Evolutionary conservation across 176 grass and related monocot species (phyloP).

Genomic region (Saccharum spontaneum): DNA sequence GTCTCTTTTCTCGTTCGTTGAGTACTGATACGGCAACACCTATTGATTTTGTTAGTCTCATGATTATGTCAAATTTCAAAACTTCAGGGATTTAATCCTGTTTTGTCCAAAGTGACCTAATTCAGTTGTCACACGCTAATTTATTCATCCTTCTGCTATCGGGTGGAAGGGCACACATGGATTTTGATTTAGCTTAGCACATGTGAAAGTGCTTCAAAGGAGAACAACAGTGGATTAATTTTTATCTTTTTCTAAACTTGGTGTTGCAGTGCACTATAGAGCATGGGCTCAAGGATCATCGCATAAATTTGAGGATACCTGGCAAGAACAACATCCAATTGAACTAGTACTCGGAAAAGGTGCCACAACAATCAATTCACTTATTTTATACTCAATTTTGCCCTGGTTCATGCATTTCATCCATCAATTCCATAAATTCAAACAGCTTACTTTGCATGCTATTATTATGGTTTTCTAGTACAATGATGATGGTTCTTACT

Average conservation of each 20-base stretch:
- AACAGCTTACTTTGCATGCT: slow-evolving; percentile 2
- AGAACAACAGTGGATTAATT: slow-evolving; percentile 8
- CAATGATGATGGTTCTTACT: background rate
- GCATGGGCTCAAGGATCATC: slow-evolving; percentile 73
- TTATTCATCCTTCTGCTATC: background rate
- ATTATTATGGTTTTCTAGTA: slow-evolving; percentile 27
- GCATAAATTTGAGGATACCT: slow-evolving; percentile 96
- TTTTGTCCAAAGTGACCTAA: background rate
- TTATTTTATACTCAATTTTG: slow-evolving; percentile 31
- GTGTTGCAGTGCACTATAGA: slow-evolving; percentile 79
- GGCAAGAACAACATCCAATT: slow-evolving; percentile 86
- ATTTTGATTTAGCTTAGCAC: background rate
- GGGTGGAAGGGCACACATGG: background rate
- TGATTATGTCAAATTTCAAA: background rate
- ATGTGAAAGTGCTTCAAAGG: slow-evolving; percentile 1
- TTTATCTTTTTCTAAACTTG: slow-evolving; percentile 17
- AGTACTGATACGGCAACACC: background rate
- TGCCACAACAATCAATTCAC: slow-evolving; percentile 16
- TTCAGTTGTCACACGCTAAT: background rate
- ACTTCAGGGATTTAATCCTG: background rate
- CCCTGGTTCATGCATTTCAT: background rate
- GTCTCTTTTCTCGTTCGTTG: background rate
- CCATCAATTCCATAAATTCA: background rate
- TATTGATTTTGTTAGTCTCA: background rate
- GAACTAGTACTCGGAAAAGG: slow-evolving; percentile 90